Conservation (phyloP, 495 filamentous ascomycete species). For the Pseudomonodictys pantanalensis region DNA sequence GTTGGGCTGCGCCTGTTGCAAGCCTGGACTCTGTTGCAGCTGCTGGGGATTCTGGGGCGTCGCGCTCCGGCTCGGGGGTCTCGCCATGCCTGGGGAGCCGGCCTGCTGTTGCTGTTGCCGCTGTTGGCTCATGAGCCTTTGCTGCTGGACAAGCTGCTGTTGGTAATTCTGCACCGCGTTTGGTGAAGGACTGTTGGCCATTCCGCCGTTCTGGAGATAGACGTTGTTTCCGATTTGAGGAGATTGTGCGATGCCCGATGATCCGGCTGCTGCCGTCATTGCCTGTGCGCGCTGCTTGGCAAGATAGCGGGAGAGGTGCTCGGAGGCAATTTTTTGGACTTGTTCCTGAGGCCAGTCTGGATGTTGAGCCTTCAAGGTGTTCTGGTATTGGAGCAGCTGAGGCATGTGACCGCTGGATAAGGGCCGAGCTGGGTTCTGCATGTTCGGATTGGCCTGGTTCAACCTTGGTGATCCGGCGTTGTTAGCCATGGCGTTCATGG, state of each 20-base stretch:
- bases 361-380: conserved; percentile 35
- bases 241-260: conserved; percentile 16
- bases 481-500: conserved; percentile 27
- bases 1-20: conserved; percentile 17
- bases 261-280: conserved; percentile 42
- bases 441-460: conserved; percentile 13
- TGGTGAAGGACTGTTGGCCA: conserved; percentile 19
- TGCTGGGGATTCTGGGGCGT: conserved; percentile 26
- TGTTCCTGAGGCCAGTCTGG: conserved; percentile 38
- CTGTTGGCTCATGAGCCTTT: conserved; percentile 21
- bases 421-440: conserved; percentile 31
- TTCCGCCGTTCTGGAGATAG: conserved; percentile 20
- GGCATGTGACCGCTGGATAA: conserved; percentile 42
- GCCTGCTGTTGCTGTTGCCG: conserved; percentile 23
- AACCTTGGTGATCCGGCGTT: conserved; percentile 29
- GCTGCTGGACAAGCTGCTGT: conserved; percentile 23
- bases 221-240: conserved; percentile 24
- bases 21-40: conserved; percentile 21
- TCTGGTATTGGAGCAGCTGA: conserved; percentile 33
- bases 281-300: conserved; percentile 35
- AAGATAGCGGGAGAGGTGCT: conserved; percentile 29
- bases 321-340: conserved; percentile 30
- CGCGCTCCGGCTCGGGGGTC: conserved; percentile 24
- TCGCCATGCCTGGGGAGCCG: conserved; percentile 18
- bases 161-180: conserved; percentile 29